phyloP scores from a whole-genome alignment of 768 basidiomycete species.

The Megacollybia marginata region DNA sequence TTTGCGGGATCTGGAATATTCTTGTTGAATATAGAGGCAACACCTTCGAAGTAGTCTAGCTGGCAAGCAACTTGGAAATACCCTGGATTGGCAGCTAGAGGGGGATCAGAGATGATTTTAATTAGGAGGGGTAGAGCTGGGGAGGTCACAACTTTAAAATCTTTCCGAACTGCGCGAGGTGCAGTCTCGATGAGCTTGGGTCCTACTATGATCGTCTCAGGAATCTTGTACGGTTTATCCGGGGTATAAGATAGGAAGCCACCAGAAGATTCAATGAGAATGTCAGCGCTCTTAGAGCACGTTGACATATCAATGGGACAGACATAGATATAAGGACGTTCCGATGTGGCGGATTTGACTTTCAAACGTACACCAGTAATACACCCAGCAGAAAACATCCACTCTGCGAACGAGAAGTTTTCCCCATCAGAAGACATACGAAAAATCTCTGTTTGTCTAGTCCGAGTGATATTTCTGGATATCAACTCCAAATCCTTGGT shows the following conservation, averaged over 20 bases:
- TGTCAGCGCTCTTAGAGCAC: slow-evolving; percentile 27
- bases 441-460: slow-evolving; percentile 27
- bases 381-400: slow-evolving; percentile 28
- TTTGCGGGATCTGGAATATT: slow-evolving; percentile 22
- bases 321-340: slow-evolving; percentile 25
- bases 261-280: slow-evolving; percentile 26
- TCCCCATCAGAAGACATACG: slow-evolving; percentile 23
- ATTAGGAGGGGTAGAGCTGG: slow-evolving; percentile 24
- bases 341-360: slow-evolving; percentile 28
- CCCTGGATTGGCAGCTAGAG: slow-evolving; percentile 25
- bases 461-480: slow-evolving; percentile 23
- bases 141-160: slow-evolving; percentile 29
- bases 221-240: slow-evolving; percentile 23
- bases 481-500: slow-evolving; percentile 26
- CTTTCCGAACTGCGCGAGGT: slow-evolving; percentile 23
- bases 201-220: slow-evolving; percentile 22
- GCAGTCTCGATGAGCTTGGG: slow-evolving; percentile 24
- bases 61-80: slow-evolving; percentile 7
- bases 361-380: slow-evolving; percentile 29
- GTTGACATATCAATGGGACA: slow-evolving; percentile 29
- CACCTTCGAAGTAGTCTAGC: slow-evolving; percentile 24
- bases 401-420: slow-evolving; percentile 33
- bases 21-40: slow-evolving; percentile 31
- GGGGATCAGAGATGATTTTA: slow-evolving; percentile 26
- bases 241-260: slow-evolving; percentile 29